Evolutionary conservation across 2,329 filamentous ascomycete genomes (phyloP).

Genomic region (Fusarium nodosum): DNA sequence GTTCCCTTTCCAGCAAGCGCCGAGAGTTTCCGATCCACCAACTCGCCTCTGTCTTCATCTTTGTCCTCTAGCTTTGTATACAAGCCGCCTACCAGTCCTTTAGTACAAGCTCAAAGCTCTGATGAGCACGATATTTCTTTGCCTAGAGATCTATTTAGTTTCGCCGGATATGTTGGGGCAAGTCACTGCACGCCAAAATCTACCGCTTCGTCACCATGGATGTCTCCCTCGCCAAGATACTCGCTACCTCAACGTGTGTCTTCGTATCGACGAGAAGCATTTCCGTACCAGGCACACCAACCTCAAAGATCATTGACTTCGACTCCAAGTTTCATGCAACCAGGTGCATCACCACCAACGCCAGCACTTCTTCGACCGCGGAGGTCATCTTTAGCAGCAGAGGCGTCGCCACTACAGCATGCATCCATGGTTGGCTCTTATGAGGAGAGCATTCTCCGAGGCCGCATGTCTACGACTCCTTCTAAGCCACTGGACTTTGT

Average conservation of each 20-base stretch:
- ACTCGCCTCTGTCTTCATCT: slow-evolving; percentile 77
- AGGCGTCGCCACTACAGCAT: slow-evolving; percentile 83
- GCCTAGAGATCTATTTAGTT: slow-evolving; percentile 65
- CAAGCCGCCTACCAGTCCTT: slow-evolving; percentile 89
- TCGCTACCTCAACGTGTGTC: slow-evolving; percentile 45
- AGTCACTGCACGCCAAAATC: slow-evolving; percentile 81
- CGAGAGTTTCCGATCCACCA: slow-evolving; percentile 59
- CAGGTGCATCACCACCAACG: slow-evolving; percentile 63
- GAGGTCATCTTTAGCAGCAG: slow-evolving; percentile 78
- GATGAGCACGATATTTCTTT: slow-evolving; percentile 75
- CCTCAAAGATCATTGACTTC: slow-evolving; percentile 81
- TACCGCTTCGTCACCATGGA: slow-evolving; percentile 63
- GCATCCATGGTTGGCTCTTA: slow-evolving; percentile 98
- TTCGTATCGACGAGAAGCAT: slow-evolving; percentile 69
- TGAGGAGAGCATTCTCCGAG: slow-evolving; percentile 94
- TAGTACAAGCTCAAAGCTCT: slow-evolving; percentile 90
- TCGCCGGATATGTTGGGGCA: slow-evolving; percentile 58
- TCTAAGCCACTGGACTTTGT: slow-evolving; percentile 93
- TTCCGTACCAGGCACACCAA: slow-evolving; percentile 82
- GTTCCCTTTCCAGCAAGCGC: slow-evolving; percentile 51
- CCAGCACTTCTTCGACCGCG: slow-evolving; percentile 68
- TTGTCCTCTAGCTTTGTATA: slow-evolving; percentile 85
- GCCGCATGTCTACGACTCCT: slow-evolving; percentile 95
- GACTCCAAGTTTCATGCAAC: slow-evolving; percentile 58
- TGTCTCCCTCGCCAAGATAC: slow-evolving; percentile 56